Conservation (phyloP, 2,329 filamentous ascomycete species). For the Aspergillus piperis region DNA sequence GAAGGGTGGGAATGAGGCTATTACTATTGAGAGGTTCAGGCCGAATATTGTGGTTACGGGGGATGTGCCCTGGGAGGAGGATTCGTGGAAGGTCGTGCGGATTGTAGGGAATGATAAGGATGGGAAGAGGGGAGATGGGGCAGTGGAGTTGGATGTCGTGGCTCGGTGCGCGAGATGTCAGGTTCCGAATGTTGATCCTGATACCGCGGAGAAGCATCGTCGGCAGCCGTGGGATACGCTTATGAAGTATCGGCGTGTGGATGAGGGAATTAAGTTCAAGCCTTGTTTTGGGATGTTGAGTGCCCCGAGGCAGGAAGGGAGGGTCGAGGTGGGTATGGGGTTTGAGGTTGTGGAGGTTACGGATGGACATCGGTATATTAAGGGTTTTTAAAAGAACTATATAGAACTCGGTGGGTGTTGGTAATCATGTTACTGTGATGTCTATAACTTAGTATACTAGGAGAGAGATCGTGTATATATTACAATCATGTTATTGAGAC, state of each 20-base stretch:
- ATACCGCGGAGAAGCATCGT: conserved; percentile 60
- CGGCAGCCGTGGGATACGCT: conserved; percentile 64
- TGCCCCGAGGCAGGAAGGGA: conserved; percentile 58
- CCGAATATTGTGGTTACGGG: conserved; percentile 65
- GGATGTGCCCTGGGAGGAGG: conserved; percentile 61
- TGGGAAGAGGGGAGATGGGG: background rate
- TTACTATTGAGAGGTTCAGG: conserved; percentile 63
- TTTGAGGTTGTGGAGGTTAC: conserved; percentile 62
- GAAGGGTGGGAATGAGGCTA: conserved; percentile 45
- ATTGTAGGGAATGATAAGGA: conserved; percentile 15
- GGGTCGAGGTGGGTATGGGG: conserved; percentile 59
- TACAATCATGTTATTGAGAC: background rate
- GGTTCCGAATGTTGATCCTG: conserved; percentile 65
- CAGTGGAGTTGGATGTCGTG: conserved; percentile 57
- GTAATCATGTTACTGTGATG: too few relatives aligned
- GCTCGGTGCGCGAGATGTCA: conserved; percentile 62
- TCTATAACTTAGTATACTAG: too few relatives aligned
- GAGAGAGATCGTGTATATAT: background rate
- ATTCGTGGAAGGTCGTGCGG: conserved; percentile 62
- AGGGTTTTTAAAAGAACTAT: conserved; percentile 31
- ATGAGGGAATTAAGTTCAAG: conserved; percentile 63
- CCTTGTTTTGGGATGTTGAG: conserved; percentile 69
- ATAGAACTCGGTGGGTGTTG: background rate
- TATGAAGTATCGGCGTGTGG: conserved; percentile 62
- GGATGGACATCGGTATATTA: conserved; percentile 57